Conservation (phyloP, 345 rosid species). For the Camelina hispida region DNA sequence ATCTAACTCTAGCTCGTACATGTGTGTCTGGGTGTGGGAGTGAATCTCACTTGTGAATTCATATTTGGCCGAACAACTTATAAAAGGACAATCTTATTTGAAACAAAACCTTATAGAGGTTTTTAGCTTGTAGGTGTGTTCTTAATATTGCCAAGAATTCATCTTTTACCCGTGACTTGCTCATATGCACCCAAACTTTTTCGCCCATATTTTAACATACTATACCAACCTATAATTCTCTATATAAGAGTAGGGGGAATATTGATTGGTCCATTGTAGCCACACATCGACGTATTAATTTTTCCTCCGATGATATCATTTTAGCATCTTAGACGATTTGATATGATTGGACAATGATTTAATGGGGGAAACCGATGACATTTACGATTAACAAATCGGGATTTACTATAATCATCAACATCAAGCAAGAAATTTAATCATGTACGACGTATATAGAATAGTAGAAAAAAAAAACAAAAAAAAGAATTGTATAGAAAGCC, state of each 20-base stretch:
- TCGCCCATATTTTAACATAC: neutral
- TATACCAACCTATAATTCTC: neutral
- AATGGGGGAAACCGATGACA: neutral
- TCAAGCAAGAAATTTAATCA: slow-evolving; percentile 1
- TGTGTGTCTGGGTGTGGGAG: neutral
- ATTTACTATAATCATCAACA: neutral
- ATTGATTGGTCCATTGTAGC: slow-evolving; percentile 1
- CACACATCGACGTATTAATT: slow-evolving; percentile 12
- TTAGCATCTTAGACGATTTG: neutral
- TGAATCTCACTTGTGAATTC: neutral
- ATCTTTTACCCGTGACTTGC: slow-evolving; percentile 33
- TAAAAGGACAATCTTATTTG: slow-evolving; percentile 30
- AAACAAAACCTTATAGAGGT: slow-evolving; percentile 20
- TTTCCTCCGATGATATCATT: neutral
- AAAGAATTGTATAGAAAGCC: slow-evolving; percentile 5
- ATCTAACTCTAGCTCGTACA: slow-evolving; percentile 1
- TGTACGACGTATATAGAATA: neutral
- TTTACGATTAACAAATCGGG: neutral
- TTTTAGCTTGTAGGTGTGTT: slow-evolving; percentile 36
- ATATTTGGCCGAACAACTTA: slow-evolving; percentile 8
- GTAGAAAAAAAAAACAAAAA: no score
- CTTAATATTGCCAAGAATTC: slow-evolving; percentile 23
- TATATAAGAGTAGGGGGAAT: neutral
- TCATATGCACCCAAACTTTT: slow-evolving; percentile 29
- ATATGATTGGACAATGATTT: neutral